Evolutionary conservation across 305 asterid genomes (phyloP).

Genomic region (Fraxinus angustifolia): DNA sequence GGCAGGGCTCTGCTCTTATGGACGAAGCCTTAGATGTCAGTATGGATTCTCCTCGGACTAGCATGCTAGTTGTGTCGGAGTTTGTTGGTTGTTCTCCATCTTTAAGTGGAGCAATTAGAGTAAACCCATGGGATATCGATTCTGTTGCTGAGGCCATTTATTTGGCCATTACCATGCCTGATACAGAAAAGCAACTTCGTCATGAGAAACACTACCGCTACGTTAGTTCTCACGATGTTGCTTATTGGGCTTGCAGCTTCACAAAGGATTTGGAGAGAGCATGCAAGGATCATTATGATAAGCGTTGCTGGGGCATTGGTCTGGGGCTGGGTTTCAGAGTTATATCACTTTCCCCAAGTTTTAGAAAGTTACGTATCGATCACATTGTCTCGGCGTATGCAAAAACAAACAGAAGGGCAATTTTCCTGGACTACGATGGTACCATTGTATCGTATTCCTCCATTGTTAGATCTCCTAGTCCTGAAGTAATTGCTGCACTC

Average conservation of each 20-base stretch:
- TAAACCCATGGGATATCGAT: constrained; percentile 86
- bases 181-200: constrained; percentile 63
- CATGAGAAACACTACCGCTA: constrained; percentile 83
- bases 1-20: no score
- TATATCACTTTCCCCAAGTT: constrained; percentile 73
- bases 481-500: constrained; percentile 55
- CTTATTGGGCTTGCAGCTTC: constrained; percentile 85
- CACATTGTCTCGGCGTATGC: constrained; percentile 59
- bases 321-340: constrained; percentile 78
- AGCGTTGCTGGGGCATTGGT: constrained; percentile 88
- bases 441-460: constrained; percentile 71
- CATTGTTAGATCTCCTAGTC: constrained; percentile 52
- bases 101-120: constrained; percentile 82
- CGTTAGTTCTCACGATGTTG: constrained; percentile 77
- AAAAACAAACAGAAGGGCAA: constrained; percentile 65
- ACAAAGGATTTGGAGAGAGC: constrained; percentile 77
- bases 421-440: constrained; percentile 87
- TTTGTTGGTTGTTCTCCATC: constrained; percentile 92
- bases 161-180: constrained; percentile 57
- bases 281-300: constrained; percentile 68
- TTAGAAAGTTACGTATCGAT: constrained; percentile 63
- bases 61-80: constrained; percentile 87
- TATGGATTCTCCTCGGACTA: constrained; percentile 49
- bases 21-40: constrained; percentile 33
- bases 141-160: constrained; percentile 80